Evolutionary conservation across 106 monocot genomes (phyloP).

Genomic region (Phalaenopsis aphrodite): DNA sequence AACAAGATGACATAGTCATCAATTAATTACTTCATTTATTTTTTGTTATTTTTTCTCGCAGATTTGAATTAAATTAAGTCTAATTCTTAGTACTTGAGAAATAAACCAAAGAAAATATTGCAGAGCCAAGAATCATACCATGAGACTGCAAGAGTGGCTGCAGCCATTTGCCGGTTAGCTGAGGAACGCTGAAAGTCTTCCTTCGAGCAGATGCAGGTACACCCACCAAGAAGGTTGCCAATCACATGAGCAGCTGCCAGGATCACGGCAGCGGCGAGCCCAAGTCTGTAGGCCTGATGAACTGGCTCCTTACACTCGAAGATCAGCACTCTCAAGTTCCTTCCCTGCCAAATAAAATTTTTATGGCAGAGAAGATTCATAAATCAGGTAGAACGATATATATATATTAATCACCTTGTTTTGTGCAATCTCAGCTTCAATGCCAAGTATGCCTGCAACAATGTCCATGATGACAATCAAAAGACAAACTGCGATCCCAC

Average conservation of each 20-base stretch:
- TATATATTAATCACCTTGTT: slow-evolving; percentile 30
- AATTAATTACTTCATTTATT: no score
- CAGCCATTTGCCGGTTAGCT: slow-evolving; percentile 44
- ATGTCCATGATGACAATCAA: slow-evolving; percentile 55
- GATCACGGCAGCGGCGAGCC: slow-evolving; percentile 49
- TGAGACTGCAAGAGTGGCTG: slow-evolving; percentile 41
- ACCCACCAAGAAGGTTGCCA: slow-evolving; percentile 67
- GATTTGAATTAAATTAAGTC: background rate
- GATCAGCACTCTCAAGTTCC: slow-evolving; percentile 42
- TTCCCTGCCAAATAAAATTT: slow-evolving; percentile 28
- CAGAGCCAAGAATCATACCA: slow-evolving; percentile 37
- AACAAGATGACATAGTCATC: no score
- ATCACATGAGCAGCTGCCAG: slow-evolving; percentile 58
- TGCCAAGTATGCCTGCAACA: slow-evolving; percentile 56
- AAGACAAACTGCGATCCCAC: slow-evolving; percentile 37
- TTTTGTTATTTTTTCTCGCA: no score
- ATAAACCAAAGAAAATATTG: background rate
- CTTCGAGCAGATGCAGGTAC: slow-evolving; percentile 50
- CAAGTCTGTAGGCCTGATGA: slow-evolving; percentile 52
- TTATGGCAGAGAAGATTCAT: background rate
- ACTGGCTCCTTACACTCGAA: slow-evolving; percentile 75
- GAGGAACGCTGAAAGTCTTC: slow-evolving; percentile 27
- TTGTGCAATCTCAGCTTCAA: slow-evolving; percentile 64
- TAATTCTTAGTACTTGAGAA: background rate
- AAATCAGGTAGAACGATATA: no score